Evolutionary conservation across 305 asterid genomes (phyloP).

Genomic region (Fraxinus xanthoxyloides): DNA sequence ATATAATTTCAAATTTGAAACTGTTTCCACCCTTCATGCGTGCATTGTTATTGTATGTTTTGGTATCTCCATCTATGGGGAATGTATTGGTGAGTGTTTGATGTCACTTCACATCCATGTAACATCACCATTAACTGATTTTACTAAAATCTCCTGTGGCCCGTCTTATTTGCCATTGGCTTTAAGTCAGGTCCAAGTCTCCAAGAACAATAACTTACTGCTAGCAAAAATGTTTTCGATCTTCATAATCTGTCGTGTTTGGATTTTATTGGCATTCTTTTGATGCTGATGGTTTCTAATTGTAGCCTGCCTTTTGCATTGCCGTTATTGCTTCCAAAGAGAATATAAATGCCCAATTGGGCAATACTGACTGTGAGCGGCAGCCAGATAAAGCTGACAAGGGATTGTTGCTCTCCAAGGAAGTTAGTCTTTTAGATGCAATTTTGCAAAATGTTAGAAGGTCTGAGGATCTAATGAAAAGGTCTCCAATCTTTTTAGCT

Average conservation of each 20-base stretch:
- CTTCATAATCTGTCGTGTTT: conserved; percentile 6
- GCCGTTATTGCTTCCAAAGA: conserved; percentile 51
- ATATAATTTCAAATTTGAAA: neutral
- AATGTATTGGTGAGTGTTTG: neutral
- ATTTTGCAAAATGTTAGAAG: conserved; percentile 52
- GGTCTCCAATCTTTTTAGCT: conserved; percentile 36
- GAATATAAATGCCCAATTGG: conserved; percentile 32
- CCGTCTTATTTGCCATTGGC: conserved; percentile 4
- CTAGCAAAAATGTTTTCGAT: neutral
- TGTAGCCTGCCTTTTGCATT: conserved; percentile 86
- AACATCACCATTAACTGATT: neutral
- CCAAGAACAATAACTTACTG: conserved; percentile 9
- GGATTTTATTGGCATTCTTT: neutral
- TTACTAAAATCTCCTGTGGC: neutral
- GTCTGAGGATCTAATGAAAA: conserved; percentile 59
- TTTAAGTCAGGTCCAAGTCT: conserved; percentile 12
- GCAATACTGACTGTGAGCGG: conserved; percentile 32
- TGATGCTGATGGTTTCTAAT: conserved; percentile 15
- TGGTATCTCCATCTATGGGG: neutral
- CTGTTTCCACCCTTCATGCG: neutral
- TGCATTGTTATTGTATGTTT: neutral
- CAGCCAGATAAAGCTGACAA: conserved; percentile 36
- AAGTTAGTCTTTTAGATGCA: conserved; percentile 43
- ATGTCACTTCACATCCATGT: conserved; percentile 1
- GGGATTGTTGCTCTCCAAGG: conserved; percentile 37